A percentile compares a stretch with the other conserved stretches of the same genome.
Conservation (phyloP, 306 rosid species). For the Astragalus glycyphyllos region DNA sequence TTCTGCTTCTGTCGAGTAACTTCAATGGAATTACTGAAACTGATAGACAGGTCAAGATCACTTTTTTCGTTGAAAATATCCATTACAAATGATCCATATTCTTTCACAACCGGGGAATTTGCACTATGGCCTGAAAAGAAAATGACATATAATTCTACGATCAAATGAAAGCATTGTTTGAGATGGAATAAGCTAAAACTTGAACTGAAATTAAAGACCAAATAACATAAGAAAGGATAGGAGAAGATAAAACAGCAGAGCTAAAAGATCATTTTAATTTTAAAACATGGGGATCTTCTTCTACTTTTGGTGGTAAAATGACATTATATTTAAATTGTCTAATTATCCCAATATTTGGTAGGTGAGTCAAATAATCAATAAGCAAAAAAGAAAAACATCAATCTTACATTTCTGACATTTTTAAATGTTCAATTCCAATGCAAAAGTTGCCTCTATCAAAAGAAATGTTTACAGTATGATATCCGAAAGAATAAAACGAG, state of each 20-base stretch:
- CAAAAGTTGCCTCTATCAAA: constrained; percentile 7
- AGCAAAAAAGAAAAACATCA: constrained; percentile 5
- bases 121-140: constrained; percentile 43
- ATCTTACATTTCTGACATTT: constrained; percentile 19
- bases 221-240: constrained; percentile 19
- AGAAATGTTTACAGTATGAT: constrained; percentile 6
- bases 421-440: constrained; percentile 25
- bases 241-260: constrained; percentile 20
- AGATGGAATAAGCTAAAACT: constrained; percentile 1
- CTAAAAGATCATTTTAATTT: constrained; percentile 17
- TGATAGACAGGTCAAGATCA: constrained; percentile 58
- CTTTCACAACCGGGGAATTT: constrained; percentile 51
- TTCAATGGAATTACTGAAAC: constrained; percentile 40
- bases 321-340: constrained; percentile 17
- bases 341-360: neutral
- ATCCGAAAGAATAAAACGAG: constrained; percentile 8
- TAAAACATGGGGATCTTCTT: constrained; percentile 19
- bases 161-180: constrained; percentile 26
- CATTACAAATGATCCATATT: constrained; percentile 60
- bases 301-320: neutral
- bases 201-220: constrained; percentile 24
- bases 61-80: constrained; percentile 52
- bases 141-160: neutral
- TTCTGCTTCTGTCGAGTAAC: constrained; percentile 43
- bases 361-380: neutral